A percentile compares a stretch with the other conserved stretches of the same genome.
These are phyloP conservation scores for Rehmannia glutinosa DNA, from an alignment of 257 asterid genomes.

Conservation along the genomic window DNA sequence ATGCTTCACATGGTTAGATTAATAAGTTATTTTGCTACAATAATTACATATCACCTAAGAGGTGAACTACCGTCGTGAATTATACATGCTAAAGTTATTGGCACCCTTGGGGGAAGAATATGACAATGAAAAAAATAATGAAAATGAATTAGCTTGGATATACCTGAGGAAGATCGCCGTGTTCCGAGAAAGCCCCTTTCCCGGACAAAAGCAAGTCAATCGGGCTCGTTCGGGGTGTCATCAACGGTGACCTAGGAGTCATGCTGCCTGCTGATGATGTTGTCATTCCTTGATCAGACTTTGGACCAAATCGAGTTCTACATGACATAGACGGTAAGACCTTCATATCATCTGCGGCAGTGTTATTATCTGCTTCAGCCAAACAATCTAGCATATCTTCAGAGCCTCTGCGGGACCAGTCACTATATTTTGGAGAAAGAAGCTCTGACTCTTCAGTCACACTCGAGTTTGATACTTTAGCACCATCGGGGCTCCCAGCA, in stretches of 20 bases:
- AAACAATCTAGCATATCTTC: constrained; percentile 95
- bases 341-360: constrained; percentile 77
- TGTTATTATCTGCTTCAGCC: constrained; percentile 74
- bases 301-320: constrained; percentile 90
- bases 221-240: constrained; percentile 82
- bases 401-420: constrained; percentile 97
- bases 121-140: not conserved
- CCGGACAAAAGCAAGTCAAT: constrained; percentile 82
- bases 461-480: constrained; percentile 78
- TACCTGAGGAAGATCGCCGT: constrained; percentile 97
- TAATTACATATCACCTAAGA: not conserved
- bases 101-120: not conserved
- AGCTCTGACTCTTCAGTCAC: constrained; percentile 87
- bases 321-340: constrained; percentile 80
- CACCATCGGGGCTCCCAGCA: constrained; percentile 75
- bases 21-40: constrained; percentile 1
- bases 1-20: not conserved
- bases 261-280: constrained; percentile 99
- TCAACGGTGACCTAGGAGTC: constrained; percentile 93
- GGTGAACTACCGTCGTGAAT: not conserved
- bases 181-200: constrained; percentile 91
- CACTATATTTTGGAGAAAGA: constrained; percentile 88
- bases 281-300: constrained; percentile 97
- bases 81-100: not conserved
- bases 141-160: constrained; percentile 16